A percentile compares a stretch with the other conserved stretches of the same genome.
These are phyloP conservation scores for Polychaeton citri DNA, from an alignment of 2,329 filamentous ascomycete genomes.

Conservation along the genomic window DNA sequence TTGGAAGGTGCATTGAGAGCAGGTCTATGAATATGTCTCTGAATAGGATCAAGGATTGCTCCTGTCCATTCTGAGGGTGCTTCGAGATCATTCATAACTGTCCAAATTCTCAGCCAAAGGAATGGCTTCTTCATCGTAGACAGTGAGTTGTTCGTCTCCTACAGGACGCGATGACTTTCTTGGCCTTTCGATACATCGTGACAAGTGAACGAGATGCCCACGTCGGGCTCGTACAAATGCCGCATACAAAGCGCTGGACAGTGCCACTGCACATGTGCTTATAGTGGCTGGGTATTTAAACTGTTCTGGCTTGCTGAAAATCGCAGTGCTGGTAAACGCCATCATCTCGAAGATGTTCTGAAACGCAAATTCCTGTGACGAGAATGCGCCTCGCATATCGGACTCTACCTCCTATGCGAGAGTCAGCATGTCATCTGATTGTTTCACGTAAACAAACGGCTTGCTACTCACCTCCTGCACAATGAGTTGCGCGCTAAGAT, in stretches of 20 bases:
- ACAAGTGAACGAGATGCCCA: constrained; percentile 46
- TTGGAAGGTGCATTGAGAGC: constrained; percentile 39
- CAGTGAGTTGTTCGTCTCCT: too few relatives aligned
- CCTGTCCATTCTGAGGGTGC: too few relatives aligned
- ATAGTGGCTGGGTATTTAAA: constrained; percentile 52
- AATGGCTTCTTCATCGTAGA: not conserved
- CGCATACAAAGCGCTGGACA: constrained; percentile 40
- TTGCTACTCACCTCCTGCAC: constrained; percentile 27
- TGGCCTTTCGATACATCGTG: constrained; percentile 13
- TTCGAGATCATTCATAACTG: too few relatives aligned
- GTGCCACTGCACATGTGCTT: constrained; percentile 40
- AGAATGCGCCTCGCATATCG: constrained; percentile 50
- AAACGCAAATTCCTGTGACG: constrained; percentile 50
- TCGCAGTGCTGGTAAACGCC: constrained; percentile 52
- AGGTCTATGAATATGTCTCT: constrained; percentile 19
- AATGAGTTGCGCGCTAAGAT: constrained; percentile 32
- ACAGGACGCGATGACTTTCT: not conserved
- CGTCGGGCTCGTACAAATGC: constrained; percentile 43
- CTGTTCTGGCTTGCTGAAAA: constrained; percentile 48
- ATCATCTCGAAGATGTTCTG: constrained; percentile 60
- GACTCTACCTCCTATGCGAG: constrained; percentile 24
- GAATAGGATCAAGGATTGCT: too few relatives aligned
- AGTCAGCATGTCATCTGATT: constrained; percentile 1
- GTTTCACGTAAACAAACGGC: not conserved
- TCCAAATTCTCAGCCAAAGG: not conserved